Conservation (phyloP, 1,284 basidiomycete genomes). For the Naganishia albida region DNA sequence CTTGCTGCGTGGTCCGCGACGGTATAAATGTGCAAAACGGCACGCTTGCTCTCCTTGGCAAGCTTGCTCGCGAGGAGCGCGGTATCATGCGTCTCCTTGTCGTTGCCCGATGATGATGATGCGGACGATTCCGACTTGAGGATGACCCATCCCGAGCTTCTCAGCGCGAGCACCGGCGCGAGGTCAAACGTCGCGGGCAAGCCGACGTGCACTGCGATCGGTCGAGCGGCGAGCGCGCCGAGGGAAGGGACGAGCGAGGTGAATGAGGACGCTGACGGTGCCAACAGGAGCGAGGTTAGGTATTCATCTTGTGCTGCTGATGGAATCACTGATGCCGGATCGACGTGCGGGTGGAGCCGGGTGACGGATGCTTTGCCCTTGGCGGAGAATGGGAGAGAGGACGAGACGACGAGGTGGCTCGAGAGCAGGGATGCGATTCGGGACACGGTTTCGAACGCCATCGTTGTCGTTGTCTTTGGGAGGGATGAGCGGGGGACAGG, state of each 20-base stretch:
- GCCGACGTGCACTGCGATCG: conserved; percentile 65
- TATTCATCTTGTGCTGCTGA: conserved; percentile 22
- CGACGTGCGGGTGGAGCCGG: conserved; percentile 31
- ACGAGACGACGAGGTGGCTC: conserved; percentile 32
- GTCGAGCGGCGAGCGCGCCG: conserved; percentile 59
- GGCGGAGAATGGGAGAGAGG: conserved; percentile 34
- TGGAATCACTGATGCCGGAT: conserved; percentile 29
- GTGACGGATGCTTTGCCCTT: conserved; percentile 21
- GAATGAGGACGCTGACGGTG: conserved; percentile 36
- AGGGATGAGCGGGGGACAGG: not conserved
- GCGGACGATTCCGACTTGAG: conserved; percentile 61
- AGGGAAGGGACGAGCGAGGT: conserved; percentile 54
- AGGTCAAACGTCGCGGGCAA: conserved; percentile 58
- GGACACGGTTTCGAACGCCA: conserved; percentile 33
- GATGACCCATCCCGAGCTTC: conserved; percentile 63
- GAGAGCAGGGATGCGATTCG: conserved; percentile 38
- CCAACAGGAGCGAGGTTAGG: conserved; percentile 37
- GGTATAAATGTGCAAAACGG: conserved; percentile 39
- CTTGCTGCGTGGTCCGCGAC: not conserved
- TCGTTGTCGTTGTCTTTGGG: not conserved
- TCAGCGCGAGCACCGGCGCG: conserved; percentile 62
- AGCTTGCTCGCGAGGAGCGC: conserved; percentile 70
- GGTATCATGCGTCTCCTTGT: conserved; percentile 71
- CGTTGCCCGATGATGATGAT: too few species aligned
- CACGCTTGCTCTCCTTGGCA: conserved; percentile 61